These are phyloP conservation scores for Verticillium dahliae DNA, from an alignment of 2,329 filamentous ascomycete genomes.

Conservation along the genomic window DNA sequence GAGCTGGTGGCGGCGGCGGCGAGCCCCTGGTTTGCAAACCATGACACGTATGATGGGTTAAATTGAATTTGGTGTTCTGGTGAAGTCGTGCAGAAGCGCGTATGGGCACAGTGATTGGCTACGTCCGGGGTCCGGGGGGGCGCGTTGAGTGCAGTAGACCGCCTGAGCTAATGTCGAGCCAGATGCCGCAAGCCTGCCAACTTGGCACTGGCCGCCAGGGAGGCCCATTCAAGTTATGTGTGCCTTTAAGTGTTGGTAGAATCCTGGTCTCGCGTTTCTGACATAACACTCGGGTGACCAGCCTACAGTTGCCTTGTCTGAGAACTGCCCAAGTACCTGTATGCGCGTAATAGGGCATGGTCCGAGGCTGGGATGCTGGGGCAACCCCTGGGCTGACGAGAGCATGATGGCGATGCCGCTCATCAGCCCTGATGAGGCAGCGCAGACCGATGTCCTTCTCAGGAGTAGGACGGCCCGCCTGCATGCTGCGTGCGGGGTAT, in stretches of 20 bases:
- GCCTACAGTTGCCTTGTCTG: neutral
- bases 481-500: neutral
- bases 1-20: neutral
- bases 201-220: neutral
- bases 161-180: neutral
- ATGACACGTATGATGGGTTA: conserved; percentile 1
- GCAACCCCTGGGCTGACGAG: neutral
- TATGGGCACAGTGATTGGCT: neutral
- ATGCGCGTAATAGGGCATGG: neutral
- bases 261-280: conserved; percentile 2
- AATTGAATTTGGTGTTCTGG: conserved; percentile 1
- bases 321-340: neutral
- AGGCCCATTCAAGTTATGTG: neutral
- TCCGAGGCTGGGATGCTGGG: neutral
- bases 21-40: neutral
- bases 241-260: neutral
- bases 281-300: neutral
- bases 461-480: neutral
- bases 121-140: neutral
- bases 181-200: neutral
- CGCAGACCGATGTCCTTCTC: neutral
- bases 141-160: neutral
- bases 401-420: neutral
- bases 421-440: neutral
- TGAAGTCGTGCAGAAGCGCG: conserved; percentile 1